Conservation (phyloP, 257 asterid genomes). For the Solanum arcanum region DNA sequence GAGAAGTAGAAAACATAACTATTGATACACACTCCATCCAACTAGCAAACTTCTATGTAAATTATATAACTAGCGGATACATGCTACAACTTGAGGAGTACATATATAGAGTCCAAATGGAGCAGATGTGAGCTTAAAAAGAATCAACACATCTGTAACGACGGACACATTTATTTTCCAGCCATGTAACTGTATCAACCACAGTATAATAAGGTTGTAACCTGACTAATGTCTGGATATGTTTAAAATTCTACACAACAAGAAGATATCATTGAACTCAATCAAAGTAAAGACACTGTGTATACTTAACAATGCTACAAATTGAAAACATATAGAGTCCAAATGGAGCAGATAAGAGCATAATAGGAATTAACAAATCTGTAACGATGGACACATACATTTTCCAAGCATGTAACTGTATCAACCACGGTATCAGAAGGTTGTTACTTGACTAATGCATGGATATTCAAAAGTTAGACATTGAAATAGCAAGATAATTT, state of each 20-base stretch:
- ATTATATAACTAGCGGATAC: neutral
- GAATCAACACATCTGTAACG: slow-evolving; percentile 45
- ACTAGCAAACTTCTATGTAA: neutral
- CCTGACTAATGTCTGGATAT: slow-evolving; percentile 23
- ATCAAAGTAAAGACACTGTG: too few species aligned
- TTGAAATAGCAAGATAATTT: neutral
- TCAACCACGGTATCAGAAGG: slow-evolving; percentile 24
- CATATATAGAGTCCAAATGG: slow-evolving; percentile 50
- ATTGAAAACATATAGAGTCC: slow-evolving; percentile 18
- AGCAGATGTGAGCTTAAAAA: slow-evolving; percentile 38
- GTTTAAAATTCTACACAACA: slow-evolving; percentile 13
- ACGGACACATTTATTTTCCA: slow-evolving; percentile 43
- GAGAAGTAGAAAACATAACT: neutral
- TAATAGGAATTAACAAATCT: slow-evolving; percentile 19
- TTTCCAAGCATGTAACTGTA: slow-evolving; percentile 60
- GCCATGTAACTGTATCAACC: slow-evolving; percentile 56
- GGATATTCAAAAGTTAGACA: neutral
- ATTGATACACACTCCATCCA: neutral
- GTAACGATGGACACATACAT: slow-evolving; percentile 54
- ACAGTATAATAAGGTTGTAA: slow-evolving; percentile 20
- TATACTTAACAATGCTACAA: neutral
- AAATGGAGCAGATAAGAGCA: slow-evolving; percentile 62
- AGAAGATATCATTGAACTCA: neutral
- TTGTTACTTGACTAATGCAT: slow-evolving; percentile 27
- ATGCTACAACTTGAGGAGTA: neutral